Evolutionary conservation across 306 rosid species (phyloP), one percentile per base, ranked within the genome.

Genomic region (Adenanthera pavonina): DNA sequence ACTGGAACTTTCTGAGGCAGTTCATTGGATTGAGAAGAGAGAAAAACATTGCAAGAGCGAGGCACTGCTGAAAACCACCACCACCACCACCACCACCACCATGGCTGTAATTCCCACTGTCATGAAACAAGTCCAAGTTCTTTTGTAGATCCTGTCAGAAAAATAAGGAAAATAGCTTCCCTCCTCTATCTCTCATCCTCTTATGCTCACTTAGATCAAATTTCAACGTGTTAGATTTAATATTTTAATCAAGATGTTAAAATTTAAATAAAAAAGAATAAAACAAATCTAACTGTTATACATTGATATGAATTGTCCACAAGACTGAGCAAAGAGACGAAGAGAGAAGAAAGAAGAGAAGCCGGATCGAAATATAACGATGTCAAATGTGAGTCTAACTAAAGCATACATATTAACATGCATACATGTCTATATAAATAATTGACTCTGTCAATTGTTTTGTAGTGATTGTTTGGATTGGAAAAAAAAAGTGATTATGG

Each of bases 21-120:
- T 71, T 14, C 49, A 71, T 80, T 3, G 78, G 80, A 49, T 67
- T 57, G 47, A 41, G 51, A 75, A 67, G 61, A 54, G 43, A 40
- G 43, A 66, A 53, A 67, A 0, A 41, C 2, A 44, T 47, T 41
- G 34, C 69, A 16, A 36, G 14, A 38, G 8, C 46, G 14, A 38
- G 7, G 36, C 25, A 36, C 13, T 41, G 53, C 7, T 3, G 36
- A 44, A 69, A 69, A 46, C 74, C 54, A n/a, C 12, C n/a, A 44
- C 48, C n/a, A n/a, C n/a, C 0, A 25, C 0, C 48, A 44, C 48
- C 48, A 44, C 74, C 56, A 69, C 12, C 74, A 25, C 5, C 44
- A 20, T 43, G 48, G 36, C 9, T n/a, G 48, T 38, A 7, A 40
- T 17, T 36, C 51, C 34, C 56, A 46, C 40, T 25, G 40, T 9